phyloP scores from a whole-genome alignment of 805 yeast genomes.

The Hanseniaspora osmophila region DNA sequence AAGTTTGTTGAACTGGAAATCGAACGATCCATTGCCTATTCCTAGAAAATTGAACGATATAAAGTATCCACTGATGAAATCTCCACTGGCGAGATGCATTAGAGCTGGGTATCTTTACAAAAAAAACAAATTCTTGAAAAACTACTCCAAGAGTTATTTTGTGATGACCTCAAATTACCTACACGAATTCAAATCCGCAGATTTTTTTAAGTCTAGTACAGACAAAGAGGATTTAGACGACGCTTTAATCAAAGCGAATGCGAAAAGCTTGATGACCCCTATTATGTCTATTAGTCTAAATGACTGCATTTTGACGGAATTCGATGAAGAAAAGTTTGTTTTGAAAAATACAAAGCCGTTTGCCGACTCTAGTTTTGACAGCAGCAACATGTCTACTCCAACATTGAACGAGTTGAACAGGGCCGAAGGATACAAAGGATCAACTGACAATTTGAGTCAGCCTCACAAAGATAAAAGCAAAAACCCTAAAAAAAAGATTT shows the following conservation, averaged over 20 bases:
- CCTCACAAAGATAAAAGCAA: no score
- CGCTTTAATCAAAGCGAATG: conserved; percentile 8
- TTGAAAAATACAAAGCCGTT: conserved; percentile 11
- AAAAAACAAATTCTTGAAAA: conserved; percentile 47
- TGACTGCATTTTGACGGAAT: conserved; percentile 20
- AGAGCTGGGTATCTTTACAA: conserved; percentile 47
- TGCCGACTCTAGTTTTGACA: neutral
- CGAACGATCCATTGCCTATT: conserved; percentile 27
- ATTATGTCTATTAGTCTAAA: conserved; percentile 28
- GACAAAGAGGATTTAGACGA: conserved; percentile 3
- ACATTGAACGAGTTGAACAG: no score
- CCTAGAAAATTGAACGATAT: conserved; percentile 37
- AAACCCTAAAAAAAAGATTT: no score
- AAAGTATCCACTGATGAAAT: conserved; percentile 39
- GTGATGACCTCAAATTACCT: conserved; percentile 53
- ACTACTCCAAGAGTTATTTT: conserved; percentile 48
- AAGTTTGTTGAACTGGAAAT: conserved; percentile 26
- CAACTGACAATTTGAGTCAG: no score
- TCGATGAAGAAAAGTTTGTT: conserved; percentile 27
- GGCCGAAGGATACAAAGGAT: no score
- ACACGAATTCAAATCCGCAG: conserved; percentile 44
- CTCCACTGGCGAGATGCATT: conserved; percentile 36
- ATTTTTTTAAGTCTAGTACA: conserved; percentile 24
- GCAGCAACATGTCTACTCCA: neutral
- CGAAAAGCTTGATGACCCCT: conserved; percentile 39